These are phyloP conservation scores for Myxozyma sirexii DNA, from an alignment of 805 yeast genomes.

Conservation along the genomic window DNA sequence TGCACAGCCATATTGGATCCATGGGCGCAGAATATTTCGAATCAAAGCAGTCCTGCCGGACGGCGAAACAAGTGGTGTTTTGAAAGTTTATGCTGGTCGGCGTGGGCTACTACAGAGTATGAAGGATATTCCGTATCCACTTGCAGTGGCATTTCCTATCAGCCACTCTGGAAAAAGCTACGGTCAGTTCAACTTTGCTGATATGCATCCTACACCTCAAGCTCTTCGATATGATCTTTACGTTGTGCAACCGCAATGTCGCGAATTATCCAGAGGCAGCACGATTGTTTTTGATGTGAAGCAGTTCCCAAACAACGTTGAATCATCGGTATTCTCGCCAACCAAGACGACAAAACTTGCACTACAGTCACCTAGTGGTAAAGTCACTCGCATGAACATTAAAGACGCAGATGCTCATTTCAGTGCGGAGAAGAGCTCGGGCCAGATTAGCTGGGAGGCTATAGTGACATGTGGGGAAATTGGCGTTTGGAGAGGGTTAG, in stretches of 20 bases:
- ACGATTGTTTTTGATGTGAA: conserved; percentile 66
- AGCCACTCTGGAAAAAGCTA: conserved; percentile 37
- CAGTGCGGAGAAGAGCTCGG: conserved; percentile 30
- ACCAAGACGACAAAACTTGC: conserved; percentile 54
- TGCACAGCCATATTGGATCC: conserved; percentile 77
- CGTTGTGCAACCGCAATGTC: conserved; percentile 81
- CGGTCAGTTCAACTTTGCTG: conserved; percentile 65
- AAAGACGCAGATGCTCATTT: conserved; percentile 50
- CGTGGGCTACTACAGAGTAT: conserved; percentile 47
- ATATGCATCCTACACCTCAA: conserved; percentile 70
- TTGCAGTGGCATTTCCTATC: conserved; percentile 45
- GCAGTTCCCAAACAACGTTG: conserved; percentile 53
- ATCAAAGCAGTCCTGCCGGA: conserved; percentile 82
- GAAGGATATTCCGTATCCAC: conserved; percentile 27
- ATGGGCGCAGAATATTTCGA: conserved; percentile 65
- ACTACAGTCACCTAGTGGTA: conserved; percentile 83
- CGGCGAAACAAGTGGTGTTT: conserved; percentile 65
- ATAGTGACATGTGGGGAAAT: conserved; percentile 63
- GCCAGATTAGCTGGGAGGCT: conserved; percentile 53
- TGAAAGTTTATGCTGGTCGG: conserved; percentile 73
- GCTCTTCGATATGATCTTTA: conserved; percentile 75
- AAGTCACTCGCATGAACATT: conserved; percentile 56
- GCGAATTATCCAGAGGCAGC: conserved; percentile 56
- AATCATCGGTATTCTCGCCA: conserved; percentile 20
- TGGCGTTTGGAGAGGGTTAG: conserved; percentile 84